Base-by-base conservation (phyloP, 495 filamentous ascomycete genomes). In the Trichoderma orchidacearum region DNA sequence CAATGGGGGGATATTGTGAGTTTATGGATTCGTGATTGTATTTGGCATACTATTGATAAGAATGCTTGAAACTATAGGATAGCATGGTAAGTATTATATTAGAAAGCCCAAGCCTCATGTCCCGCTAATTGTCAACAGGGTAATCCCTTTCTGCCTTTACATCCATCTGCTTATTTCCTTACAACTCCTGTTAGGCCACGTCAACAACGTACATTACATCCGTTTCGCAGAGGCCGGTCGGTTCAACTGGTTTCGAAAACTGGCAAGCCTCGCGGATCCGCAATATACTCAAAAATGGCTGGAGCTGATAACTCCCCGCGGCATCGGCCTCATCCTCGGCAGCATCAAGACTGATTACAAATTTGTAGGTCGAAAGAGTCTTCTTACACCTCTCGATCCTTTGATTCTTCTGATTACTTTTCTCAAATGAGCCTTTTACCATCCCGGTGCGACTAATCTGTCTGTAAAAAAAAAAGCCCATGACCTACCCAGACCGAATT, bases 281-380 rank as follows among this genome's bases (percentile, higher is more conserved):
- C 63, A 64, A 21, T 76, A 93, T 58, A 70, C 76, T 58, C 63
- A 72, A 48, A 68, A 82, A 59, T 97, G 92, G 92, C 70, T 66
- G 1, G 80, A 86, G 36, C 72, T 96, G 21, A 78, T 82, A 72
- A 80, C 75, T 29, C 80, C 85, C 1, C 77, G 65, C 48, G 80
- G 80, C 0, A 75, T 79, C 8, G 93, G 92, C 0, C 60, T 96
- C 53, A 96, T 96, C 52, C 67, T 96, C 64, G 75, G 81, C 63
- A 86, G 83, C 54, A 89, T 97, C 54, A 86, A 81, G 62, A 78
- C 85, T 4, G 87, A 95, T 61, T 97, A 86, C 65, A 96, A 96
- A 72, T 94, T 96, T 75, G 90, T 95, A 71, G 3, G 80, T 75
- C n/a, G n/a, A n/a, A n/a, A n/a, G n/a, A n/a, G n/a, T n/a, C n/a